Conservation (phyloP, 2,329 filamentous ascomycete species). For the Sporothrix brunneoviolacea region DNA sequence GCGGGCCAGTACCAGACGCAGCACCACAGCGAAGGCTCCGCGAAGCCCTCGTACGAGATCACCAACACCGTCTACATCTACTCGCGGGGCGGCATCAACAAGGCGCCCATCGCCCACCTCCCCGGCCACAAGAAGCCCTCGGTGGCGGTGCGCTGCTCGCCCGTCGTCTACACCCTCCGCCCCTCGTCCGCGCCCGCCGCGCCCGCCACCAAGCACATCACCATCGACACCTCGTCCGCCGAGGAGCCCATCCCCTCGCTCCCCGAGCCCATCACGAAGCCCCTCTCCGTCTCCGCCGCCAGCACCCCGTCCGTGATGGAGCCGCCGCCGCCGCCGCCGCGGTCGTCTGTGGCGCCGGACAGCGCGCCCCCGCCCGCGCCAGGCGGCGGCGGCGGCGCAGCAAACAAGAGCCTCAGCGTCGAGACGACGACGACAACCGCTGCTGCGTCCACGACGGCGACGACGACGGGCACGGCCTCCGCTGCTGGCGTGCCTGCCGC, state of each 20-base stretch:
- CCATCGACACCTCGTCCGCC: slow-evolving; percentile 83
- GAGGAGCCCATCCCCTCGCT: slow-evolving; percentile 79
- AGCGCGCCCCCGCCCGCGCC: slow-evolving; percentile 32
- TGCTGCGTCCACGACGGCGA: no score
- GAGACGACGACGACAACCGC: slow-evolving; percentile 34
- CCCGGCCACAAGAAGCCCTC: slow-evolving; percentile 98
- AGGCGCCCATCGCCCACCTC: slow-evolving; percentile 87
- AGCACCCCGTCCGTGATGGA: slow-evolving; percentile 15
- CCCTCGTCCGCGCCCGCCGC: slow-evolving; percentile 56
- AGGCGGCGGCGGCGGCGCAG: neutral
- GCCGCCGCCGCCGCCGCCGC: slow-evolving; percentile 35
- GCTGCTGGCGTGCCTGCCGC: slow-evolving; percentile 29
- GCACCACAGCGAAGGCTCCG: slow-evolving; percentile 51
- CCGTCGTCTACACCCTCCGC: slow-evolving; percentile 76
- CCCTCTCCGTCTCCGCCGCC: slow-evolving; percentile 55
- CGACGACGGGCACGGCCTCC: no score
- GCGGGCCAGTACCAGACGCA: slow-evolving; percentile 91
- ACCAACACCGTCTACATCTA: slow-evolving; percentile 99
- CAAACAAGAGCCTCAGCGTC: slow-evolving; percentile 7
- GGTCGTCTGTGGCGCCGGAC: neutral
- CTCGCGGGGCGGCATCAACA: slow-evolving; percentile 91
- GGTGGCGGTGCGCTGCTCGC: slow-evolving; percentile 90
- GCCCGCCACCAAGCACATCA: slow-evolving; percentile 83
- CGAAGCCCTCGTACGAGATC: slow-evolving; percentile 73
- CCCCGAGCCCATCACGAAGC: slow-evolving; percentile 70